Conservation (phyloP, 768 basidiomycete genomes). For the Termitomyces sp. region DNA sequence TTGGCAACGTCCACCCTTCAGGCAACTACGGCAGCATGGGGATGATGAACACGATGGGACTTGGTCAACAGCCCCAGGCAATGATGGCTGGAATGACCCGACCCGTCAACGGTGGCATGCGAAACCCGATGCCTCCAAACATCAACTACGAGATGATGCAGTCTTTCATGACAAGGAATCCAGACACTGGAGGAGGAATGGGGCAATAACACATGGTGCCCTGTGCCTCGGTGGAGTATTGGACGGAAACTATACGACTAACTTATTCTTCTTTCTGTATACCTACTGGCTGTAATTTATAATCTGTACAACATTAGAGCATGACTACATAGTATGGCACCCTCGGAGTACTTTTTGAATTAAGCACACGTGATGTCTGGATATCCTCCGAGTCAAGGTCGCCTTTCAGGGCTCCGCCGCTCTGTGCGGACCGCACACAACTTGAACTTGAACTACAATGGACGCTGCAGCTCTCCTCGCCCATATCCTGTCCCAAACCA, state of each 20-base stretch:
- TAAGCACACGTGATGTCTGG: conserved; percentile 9
- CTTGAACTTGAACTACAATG: conserved; percentile 4
- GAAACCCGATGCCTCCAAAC: conserved; percentile 17
- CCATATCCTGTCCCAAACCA: conserved; percentile 53
- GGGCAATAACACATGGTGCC: conserved; percentile 3
- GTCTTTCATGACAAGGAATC: conserved; percentile 37
- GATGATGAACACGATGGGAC: conserved; percentile 18
- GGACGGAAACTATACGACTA: not conserved
- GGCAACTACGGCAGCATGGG: conserved; percentile 14
- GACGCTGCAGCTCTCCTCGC: conserved; percentile 20
- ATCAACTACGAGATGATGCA: conserved; percentile 40
- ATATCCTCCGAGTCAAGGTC: too few species aligned
- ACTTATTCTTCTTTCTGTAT: conserved; percentile 8
- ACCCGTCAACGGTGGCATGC: conserved; percentile 11
- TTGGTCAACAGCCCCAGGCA: conserved; percentile 16
- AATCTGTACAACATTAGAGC: not conserved
- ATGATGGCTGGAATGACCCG: conserved; percentile 20
- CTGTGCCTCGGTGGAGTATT: not conserved
- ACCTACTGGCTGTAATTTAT: conserved; percentile 1
- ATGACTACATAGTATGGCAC: too few species aligned
- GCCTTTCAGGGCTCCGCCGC: too few species aligned
- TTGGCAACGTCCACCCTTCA: conserved; percentile 9
- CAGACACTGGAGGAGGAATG: conserved; percentile 11
- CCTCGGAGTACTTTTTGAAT: too few species aligned
- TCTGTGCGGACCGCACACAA: not conserved